Evolutionary conservation across 805 yeast genomes (phyloP), one percentile per base, ranked within the genome.

Genomic region (Ogataea nitratoaversa): DNA sequence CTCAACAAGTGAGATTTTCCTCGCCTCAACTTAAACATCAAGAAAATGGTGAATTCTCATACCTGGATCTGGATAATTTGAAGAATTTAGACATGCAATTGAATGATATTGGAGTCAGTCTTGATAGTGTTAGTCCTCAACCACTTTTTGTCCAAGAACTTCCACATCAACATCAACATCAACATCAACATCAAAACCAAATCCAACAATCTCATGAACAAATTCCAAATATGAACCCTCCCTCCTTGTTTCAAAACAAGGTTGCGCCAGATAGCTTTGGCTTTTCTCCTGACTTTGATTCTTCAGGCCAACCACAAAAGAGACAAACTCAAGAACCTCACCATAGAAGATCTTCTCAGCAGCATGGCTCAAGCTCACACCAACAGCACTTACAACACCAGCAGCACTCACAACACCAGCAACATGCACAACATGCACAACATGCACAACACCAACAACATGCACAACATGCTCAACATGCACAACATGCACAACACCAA

Each of bases 1-100:
- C 90, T 2, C 73, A 72, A 32, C 88, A 84, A 52, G 89, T 84
- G 19, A 85, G 82, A 2, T 86, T 84, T 56, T 78, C 95, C 1
- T 84, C 95, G 1, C 96, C 95, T 3, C 95, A 87, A 58, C 17
- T 59, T 27, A 47, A 38, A 19, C 60, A 53, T 40, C 41, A 47
- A 23, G 49, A 53, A 22, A 59, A 53, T 30, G 56, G 62, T 8
- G 64, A 62, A 40, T 51, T 63, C 24, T 48, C 56, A 17, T 61
- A 64, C 32, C 48, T 66, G 36, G 63, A 62, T 47, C 53, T 66
- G 36, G 63, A 60, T 42, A 44, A 47, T 16, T 38, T 59, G 34
- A 55, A 53, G 13, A 42, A 42, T 19, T 24, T 52, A 3, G 60
- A 58, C 40, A 31, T 52, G n/a, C 47, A 47, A 27, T 41, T 58